These are phyloP conservation scores for Yarrowia keelungensis DNA, from an alignment of 805 yeast genomes.

Conservation along the genomic window DNA sequence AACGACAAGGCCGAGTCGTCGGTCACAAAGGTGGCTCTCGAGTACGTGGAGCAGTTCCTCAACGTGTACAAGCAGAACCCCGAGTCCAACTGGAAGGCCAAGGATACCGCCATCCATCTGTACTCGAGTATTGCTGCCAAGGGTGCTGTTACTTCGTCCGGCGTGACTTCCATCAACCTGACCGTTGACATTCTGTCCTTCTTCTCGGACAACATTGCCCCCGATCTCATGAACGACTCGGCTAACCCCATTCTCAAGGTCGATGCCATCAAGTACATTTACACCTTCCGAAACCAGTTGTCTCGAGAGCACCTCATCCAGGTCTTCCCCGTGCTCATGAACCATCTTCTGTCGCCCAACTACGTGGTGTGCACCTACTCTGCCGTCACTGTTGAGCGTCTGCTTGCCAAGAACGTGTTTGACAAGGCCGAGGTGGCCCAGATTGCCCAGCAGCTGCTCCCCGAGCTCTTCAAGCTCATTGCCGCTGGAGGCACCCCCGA, in stretches of 20 bases:
- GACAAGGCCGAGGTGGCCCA: constrained; percentile 71
- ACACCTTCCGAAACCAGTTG: constrained; percentile 89
- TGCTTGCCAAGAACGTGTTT: constrained; percentile 75
- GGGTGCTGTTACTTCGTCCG: constrained; percentile 84
- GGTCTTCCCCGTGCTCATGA: constrained; percentile 78
- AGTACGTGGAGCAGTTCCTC: constrained; percentile 72
- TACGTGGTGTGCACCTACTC: constrained; percentile 92
- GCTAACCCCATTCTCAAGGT: constrained; percentile 82
- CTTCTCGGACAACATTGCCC: constrained; percentile 80
- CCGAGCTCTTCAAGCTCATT: constrained; percentile 71
- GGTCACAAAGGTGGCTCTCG: constrained; percentile 76
- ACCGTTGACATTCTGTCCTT: constrained; percentile 86
- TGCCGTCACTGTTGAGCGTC: constrained; percentile 89
- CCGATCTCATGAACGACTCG: constrained; percentile 67
- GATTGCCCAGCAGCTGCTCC: constrained; percentile 65
- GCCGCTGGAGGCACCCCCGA: constrained; percentile 69
- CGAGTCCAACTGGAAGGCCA: constrained; percentile 76
- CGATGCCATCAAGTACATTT: constrained; percentile 91
- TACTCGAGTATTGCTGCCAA: constrained; percentile 91
- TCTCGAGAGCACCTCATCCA: constrained; percentile 82
- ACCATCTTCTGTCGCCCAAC: constrained; percentile 67
- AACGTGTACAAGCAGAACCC: constrained; percentile 52
- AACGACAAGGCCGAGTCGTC: constrained; percentile 76
- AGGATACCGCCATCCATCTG: constrained; percentile 84
- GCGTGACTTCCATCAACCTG: constrained; percentile 85